Conservation (phyloP, 2,329 filamentous ascomycete genomes). For the Dactylellina haptotyla region DNA sequence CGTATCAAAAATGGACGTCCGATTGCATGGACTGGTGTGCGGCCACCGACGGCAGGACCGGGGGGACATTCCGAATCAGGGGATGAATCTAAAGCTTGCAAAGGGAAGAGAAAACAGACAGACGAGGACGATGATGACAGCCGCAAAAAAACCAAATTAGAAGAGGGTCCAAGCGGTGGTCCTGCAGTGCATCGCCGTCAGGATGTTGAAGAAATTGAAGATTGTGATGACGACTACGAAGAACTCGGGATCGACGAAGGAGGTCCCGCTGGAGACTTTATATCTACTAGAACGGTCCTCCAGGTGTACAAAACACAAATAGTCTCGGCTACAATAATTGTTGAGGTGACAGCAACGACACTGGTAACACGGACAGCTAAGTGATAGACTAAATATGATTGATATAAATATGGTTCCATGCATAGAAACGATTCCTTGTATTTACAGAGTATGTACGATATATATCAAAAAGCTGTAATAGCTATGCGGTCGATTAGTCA, state of each 20-base stretch:
- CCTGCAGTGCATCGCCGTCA: not conserved
- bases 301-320: not conserved
- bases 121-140: too few species aligned
- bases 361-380: not conserved
- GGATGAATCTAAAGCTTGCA: not conserved
- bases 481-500: too few species aligned
- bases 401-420: too few species aligned
- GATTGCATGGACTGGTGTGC: slow-evolving; percentile 7
- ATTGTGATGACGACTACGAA: not conserved
- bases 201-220: not conserved
- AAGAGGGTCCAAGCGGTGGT: too few species aligned
- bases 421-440: too few species aligned
- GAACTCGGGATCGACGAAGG: not conserved
- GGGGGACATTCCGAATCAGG: not conserved
- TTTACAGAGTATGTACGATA: too few species aligned
- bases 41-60: not conserved
- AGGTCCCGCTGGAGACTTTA: not conserved
- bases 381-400: too few species aligned
- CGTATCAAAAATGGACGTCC: not conserved
- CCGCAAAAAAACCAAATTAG: too few species aligned
- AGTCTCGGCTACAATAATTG: not conserved
- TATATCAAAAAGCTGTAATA: too few species aligned
- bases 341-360: not conserved
- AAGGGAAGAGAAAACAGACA: not conserved
- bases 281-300: not conserved